phyloP scores from a whole-genome alignment of 2,329 filamentous ascomycete species.

The Nothopassalora personata region DNA sequence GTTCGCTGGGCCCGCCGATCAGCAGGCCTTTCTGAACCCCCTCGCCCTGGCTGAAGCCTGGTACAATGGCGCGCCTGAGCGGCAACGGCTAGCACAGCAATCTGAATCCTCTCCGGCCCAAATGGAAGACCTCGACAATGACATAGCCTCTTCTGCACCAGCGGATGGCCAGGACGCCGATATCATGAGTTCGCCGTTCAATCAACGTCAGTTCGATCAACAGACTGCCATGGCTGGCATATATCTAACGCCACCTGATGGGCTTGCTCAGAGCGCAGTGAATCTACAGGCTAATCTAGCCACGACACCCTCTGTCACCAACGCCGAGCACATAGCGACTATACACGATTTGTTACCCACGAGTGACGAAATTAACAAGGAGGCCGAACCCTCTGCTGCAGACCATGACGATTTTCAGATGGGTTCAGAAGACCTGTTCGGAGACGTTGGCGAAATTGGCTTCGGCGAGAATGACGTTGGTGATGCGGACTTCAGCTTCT shows the following conservation, averaged over 20 bases:
- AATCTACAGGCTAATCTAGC: constrained; percentile 14
- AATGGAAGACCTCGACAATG: background rate
- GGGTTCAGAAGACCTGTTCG: constrained; percentile 59
- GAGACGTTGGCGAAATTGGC: constrained; percentile 47
- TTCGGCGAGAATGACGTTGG: constrained; percentile 40
- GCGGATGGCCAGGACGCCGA: background rate
- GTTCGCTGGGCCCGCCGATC: constrained; percentile 16
- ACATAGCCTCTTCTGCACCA: background rate
- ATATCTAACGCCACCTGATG: constrained; percentile 69
- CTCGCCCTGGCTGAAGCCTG: constrained; percentile 27
- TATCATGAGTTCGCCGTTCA: constrained; percentile 33
- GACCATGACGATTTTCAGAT: constrained; percentile 23
- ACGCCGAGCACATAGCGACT: constrained; percentile 7
- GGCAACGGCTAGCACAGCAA: background rate
- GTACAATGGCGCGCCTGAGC: constrained; percentile 17
- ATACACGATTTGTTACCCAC: constrained; percentile 1
- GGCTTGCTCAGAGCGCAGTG: constrained; percentile 27
- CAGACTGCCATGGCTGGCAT: constrained; percentile 46
- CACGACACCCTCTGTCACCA: constrained; percentile 14
- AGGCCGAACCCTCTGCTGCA: constrained; percentile 1
- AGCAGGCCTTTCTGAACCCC: constrained; percentile 30
- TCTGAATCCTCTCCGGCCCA: background rate
- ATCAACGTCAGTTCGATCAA: constrained; percentile 36
- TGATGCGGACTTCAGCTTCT: constrained; percentile 79
- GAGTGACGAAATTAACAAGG: constrained; percentile 27